Conservation (phyloP, 208 protist genomes). For the Acanthamoeba rhysodes region DNA sequence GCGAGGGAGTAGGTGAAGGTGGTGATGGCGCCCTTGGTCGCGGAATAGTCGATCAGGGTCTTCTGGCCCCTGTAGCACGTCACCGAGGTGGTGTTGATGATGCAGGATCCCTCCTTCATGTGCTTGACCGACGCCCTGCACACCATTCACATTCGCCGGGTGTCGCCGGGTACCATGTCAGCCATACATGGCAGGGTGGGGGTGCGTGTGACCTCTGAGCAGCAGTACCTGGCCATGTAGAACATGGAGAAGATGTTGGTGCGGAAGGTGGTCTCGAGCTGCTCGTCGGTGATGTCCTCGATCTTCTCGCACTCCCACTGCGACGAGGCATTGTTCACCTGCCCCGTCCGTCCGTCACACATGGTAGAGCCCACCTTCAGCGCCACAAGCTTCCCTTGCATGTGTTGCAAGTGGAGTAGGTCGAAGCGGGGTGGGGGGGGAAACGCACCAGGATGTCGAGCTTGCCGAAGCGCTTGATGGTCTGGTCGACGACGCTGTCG, state of each 20-base stretch:
- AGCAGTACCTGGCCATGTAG: constrained; percentile 79
- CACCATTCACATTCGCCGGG: too few species aligned
- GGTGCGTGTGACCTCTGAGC: too few species aligned
- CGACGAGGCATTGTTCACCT: constrained; percentile 83
- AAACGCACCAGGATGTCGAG: constrained; percentile 70
- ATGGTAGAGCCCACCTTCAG: neutral
- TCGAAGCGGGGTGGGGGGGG: too few species aligned
- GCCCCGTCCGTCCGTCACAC: too few species aligned
- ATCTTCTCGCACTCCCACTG: constrained; percentile 78
- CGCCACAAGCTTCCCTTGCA: neutral
- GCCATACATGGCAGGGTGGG: neutral
- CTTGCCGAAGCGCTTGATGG: constrained; percentile 76
- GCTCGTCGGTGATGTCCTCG: constrained; percentile 83
- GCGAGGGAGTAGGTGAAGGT: constrained; percentile 85
- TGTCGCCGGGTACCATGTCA: neutral
- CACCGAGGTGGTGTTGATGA: constrained; percentile 87
- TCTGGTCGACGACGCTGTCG: constrained; percentile 77
- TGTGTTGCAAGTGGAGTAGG: too few species aligned
- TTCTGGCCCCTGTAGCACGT: constrained; percentile 75
- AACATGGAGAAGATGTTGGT: constrained; percentile 87
- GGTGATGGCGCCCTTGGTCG: constrained; percentile 86
- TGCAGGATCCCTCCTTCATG: constrained; percentile 78
- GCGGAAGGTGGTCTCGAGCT: constrained; percentile 84
- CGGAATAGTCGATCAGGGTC: constrained; percentile 84
- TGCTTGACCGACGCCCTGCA: constrained; percentile 66